phyloP scores from a whole-genome alignment of 2,329 filamentous ascomycete genomes.

The Pseudodiploospora longispora region DNA sequence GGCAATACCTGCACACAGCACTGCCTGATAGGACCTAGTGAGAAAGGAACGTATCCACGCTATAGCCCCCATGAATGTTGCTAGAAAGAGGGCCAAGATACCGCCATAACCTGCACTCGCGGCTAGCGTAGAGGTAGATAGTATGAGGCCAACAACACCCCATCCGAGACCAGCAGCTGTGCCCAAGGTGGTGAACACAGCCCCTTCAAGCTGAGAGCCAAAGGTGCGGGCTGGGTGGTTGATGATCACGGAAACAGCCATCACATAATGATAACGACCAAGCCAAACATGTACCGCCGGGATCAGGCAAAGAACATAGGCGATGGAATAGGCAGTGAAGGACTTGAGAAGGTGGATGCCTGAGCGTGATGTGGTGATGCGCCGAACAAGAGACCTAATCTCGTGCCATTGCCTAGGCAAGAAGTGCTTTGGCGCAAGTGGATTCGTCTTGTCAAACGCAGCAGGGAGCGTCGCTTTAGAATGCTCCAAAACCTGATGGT shows the following conservation, averaged over 20 bases:
- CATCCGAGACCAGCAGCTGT: slow-evolving; percentile 46
- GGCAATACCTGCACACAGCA: slow-evolving; percentile 47
- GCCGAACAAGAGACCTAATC: slow-evolving; percentile 28
- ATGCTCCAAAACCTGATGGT: slow-evolving; percentile 26
- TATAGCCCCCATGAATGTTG: slow-evolving; percentile 42
- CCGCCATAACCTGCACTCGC: slow-evolving; percentile 43
- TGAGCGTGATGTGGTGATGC: slow-evolving; percentile 38
- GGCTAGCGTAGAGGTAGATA: slow-evolving; percentile 41
- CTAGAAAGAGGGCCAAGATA: slow-evolving; percentile 46
- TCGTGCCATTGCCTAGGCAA: slow-evolving; percentile 40
- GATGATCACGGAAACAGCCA: slow-evolving; percentile 47
- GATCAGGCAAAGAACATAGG: slow-evolving; percentile 48
- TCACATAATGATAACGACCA: slow-evolving; percentile 46
- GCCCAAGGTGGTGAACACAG: slow-evolving; percentile 44
- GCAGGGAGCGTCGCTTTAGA: slow-evolving; percentile 38
- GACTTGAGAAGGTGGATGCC: slow-evolving; percentile 45
- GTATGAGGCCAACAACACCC: slow-evolving; percentile 44
- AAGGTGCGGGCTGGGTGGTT: slow-evolving; percentile 50
- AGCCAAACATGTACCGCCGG: slow-evolving; percentile 40
- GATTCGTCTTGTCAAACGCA: slow-evolving; percentile 37
- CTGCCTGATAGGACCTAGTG: slow-evolving; percentile 46
- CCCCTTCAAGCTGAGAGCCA: slow-evolving; percentile 50
- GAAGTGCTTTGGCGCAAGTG: slow-evolving; percentile 38
- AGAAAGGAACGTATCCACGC: slow-evolving; percentile 48
- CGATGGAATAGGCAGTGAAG: slow-evolving; percentile 48